These are phyloP conservation scores for Pythium aristosporum DNA, from an alignment of 352 stramenopile species.

Conservation along the genomic window DNA sequence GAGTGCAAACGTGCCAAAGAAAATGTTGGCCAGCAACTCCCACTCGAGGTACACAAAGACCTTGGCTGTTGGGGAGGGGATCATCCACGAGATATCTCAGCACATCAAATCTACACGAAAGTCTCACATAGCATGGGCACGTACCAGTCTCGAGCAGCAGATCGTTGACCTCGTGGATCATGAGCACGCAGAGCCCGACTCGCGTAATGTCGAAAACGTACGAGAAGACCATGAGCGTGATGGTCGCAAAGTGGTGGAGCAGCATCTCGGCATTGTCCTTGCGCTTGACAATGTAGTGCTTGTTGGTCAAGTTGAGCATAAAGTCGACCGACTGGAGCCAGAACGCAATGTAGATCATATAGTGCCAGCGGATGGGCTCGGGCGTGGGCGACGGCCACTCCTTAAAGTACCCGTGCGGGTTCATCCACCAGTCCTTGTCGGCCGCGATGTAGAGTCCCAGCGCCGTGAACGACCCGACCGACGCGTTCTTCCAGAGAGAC, in stretches of 20 bases:
- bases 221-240: constrained; percentile 77
- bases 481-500: constrained; percentile 81
- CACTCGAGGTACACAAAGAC: constrained; percentile 76
- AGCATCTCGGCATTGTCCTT: constrained; percentile 85
- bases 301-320: constrained; percentile 81
- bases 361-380: constrained; percentile 75
- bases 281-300: constrained; percentile 79
- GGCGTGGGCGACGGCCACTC: constrained; percentile 46
- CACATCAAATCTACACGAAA: background rate
- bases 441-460: constrained; percentile 61
- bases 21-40: constrained; percentile 64
- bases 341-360: constrained; percentile 84
- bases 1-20: constrained; percentile 69
- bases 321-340: constrained; percentile 85
- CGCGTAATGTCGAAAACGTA: constrained; percentile 73
- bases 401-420: constrained; percentile 64
- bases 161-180: constrained; percentile 84
- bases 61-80: constrained; percentile 39
- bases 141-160: constrained; percentile 65
- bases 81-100: constrained; percentile 8
- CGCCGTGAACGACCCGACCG: constrained; percentile 59
- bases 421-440: constrained; percentile 73
- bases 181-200: constrained; percentile 72
- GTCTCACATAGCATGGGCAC: constrained; percentile 8
- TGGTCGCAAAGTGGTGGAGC: constrained; percentile 73